Evolutionary conservation across 345 rosid genomes (phyloP).

Genomic region (Dovyalis caffra): DNA sequence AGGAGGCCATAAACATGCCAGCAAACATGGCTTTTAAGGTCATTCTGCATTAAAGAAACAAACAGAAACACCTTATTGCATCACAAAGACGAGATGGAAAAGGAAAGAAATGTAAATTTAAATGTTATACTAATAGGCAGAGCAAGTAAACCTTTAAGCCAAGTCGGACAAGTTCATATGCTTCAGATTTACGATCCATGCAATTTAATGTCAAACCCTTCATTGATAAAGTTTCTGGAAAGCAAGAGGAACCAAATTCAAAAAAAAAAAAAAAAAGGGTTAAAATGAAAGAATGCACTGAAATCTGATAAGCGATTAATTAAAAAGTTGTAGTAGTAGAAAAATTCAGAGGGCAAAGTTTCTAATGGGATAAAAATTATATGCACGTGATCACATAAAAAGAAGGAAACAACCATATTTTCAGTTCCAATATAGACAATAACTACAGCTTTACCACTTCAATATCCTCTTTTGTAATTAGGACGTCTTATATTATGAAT

Average conservation of each 20-base stretch:
- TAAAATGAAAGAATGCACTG: background rate
- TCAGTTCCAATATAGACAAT: background rate
- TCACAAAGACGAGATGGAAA: background rate
- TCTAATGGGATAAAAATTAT: background rate
- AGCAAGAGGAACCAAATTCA: conserved; percentile 9
- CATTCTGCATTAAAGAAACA: conserved; percentile 68
- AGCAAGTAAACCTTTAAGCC: conserved; percentile 74
- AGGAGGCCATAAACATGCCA: conserved; percentile 99
- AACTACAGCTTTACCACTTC: background rate
- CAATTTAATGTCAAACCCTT: conserved; percentile 97
- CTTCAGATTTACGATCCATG: conserved; percentile 98
- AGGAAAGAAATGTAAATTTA: background rate
- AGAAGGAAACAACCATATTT: background rate
- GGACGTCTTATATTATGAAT: background rate
- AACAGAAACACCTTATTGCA: conserved; percentile 14
- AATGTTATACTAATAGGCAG: conserved; percentile 11
- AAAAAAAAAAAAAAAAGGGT: background rate
- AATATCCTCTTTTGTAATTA: background rate
- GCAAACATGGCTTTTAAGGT: conserved; percentile 98
- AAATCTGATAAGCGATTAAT: background rate
- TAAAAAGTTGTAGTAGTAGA: background rate
- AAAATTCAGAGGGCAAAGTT: background rate
- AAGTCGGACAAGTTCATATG: conserved; percentile 92
- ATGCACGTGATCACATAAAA: background rate
- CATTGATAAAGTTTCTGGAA: conserved; percentile 94